Evolutionary conservation across 2,329 filamentous ascomycete genomes (phyloP).

Genomic region (Pochonia chlamydosporia): DNA sequence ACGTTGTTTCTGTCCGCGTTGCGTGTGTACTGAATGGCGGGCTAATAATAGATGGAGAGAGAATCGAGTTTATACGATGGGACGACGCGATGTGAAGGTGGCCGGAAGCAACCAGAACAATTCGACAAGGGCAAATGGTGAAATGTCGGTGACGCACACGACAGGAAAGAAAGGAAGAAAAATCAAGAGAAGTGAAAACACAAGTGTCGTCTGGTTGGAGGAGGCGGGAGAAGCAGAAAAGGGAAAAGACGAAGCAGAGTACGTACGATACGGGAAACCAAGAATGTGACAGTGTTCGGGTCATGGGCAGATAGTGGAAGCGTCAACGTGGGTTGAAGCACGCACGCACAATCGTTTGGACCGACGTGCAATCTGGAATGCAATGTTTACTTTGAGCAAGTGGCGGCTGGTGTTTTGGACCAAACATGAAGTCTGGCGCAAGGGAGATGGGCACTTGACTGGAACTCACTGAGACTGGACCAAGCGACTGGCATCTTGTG

Average conservation of each 20-base stretch:
- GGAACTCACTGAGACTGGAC: slow-evolving; percentile 11
- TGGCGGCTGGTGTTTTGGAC: slow-evolving; percentile 11
- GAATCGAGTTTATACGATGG: too few relatives aligned
- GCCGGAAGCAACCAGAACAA: slow-evolving; percentile 1
- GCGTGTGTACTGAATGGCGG: too few relatives aligned
- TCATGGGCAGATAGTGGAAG: slow-evolving; percentile 9
- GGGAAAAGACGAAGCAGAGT: not conserved
- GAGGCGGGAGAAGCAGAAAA: not conserved
- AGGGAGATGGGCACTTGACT: slow-evolving; percentile 7
- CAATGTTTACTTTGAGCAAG: slow-evolving; percentile 11
- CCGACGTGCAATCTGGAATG: slow-evolving; percentile 13
- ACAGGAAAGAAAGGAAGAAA: slow-evolving; percentile 10
- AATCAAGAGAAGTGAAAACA: slow-evolving; percentile 4
- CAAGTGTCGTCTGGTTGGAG: slow-evolving; percentile 1
- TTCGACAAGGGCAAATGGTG: slow-evolving; percentile 8
- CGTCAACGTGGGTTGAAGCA: not conserved
- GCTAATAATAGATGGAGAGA: too few relatives aligned
- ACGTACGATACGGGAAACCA: not conserved
- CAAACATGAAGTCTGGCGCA: slow-evolving; percentile 4
- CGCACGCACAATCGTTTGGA: not conserved
- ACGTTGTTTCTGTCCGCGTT: not conserved
- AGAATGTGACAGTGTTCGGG: not conserved
- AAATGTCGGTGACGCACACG: slow-evolving; percentile 3
- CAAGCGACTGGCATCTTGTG: slow-evolving; percentile 11
- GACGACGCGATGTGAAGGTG: not conserved